phyloP scores from a whole-genome alignment of 177 flowering plant species.

The Vitis hybrid region DNA sequence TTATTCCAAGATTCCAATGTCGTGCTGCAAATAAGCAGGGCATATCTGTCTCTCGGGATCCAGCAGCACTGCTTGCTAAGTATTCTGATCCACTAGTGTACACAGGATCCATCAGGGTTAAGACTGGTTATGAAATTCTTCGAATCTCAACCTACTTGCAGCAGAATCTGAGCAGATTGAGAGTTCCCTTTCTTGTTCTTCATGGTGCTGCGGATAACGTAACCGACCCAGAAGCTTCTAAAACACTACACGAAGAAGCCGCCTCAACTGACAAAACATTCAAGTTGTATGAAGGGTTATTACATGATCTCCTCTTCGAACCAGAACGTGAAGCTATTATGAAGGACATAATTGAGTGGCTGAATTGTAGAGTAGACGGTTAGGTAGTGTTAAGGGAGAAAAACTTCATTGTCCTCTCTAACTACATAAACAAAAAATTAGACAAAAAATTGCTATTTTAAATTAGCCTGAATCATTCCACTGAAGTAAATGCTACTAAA shows the following conservation, averaged over 20 bases:
- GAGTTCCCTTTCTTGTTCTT: conserved; percentile 73
- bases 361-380: conserved; percentile 34
- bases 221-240: conserved; percentile 79
- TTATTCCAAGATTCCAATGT: conserved; percentile 68
- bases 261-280: conserved; percentile 73
- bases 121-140: conserved; percentile 86
- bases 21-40: conserved; percentile 73
- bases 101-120: conserved; percentile 76
- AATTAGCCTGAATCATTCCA: too few relatives aligned
- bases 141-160: conserved; percentile 63
- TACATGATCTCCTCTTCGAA: conserved; percentile 88
- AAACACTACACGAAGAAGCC: conserved; percentile 64
- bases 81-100: conserved; percentile 90
- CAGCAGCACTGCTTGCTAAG: conserved; percentile 69
- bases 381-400: not conserved
- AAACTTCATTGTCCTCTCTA: not conserved
- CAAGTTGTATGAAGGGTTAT: conserved; percentile 62
- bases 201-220: conserved; percentile 82
- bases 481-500: too few relatives aligned
- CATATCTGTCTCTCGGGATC: conserved; percentile 68
- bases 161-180: conserved; percentile 45
- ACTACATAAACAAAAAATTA: not conserved
- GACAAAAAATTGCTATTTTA: too few relatives aligned
- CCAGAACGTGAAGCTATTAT: conserved; percentile 60
- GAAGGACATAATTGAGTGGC: conserved; percentile 69